A percentile compares a stretch with the other conserved stretches of the same genome.
Evolutionary conservation across 1,284 basidiomycete species (phyloP).

Genomic region (Sanghuangporus sanghuang): DNA sequence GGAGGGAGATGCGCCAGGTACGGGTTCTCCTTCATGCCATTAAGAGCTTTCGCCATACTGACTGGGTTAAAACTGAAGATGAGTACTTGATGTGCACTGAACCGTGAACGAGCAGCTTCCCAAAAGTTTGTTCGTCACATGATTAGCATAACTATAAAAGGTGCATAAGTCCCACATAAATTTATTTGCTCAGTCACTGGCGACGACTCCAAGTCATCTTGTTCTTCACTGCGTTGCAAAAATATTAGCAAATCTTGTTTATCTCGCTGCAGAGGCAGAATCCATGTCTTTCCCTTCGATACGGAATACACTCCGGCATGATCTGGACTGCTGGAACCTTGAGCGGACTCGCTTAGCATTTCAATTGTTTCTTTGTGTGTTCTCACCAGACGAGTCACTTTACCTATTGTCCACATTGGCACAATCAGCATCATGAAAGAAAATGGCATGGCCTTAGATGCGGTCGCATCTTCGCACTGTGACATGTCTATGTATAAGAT

Average conservation of each 20-base stretch:
- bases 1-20: constrained; percentile 48
- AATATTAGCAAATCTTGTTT: too few relatives aligned
- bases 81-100: background rate
- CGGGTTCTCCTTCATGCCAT: constrained; percentile 39
- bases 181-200: too few relatives aligned
- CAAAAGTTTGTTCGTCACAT: too few relatives aligned
- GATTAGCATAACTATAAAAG: too few relatives aligned
- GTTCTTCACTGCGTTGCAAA: too few relatives aligned
- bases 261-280: too few relatives aligned
- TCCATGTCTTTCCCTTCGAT: too few relatives aligned
- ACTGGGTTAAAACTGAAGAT: background rate
- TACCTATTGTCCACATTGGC: background rate
- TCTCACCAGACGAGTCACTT: background rate
- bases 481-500: background rate
- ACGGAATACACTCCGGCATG: too few relatives aligned
- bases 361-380: background rate
- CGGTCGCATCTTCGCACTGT: background rate
- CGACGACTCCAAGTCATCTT: too few relatives aligned
- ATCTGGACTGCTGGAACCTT: too few relatives aligned
- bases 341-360: too few relatives aligned
- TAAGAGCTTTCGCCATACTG: constrained; percentile 1
- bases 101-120: background rate
- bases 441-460: background rate
- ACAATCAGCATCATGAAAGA: background rate
- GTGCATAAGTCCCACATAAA: too few relatives aligned